These are phyloP conservation scores for Zopfia rhizophila DNA, from an alignment of 2,329 filamentous ascomycete genomes.

Conservation along the genomic window DNA sequence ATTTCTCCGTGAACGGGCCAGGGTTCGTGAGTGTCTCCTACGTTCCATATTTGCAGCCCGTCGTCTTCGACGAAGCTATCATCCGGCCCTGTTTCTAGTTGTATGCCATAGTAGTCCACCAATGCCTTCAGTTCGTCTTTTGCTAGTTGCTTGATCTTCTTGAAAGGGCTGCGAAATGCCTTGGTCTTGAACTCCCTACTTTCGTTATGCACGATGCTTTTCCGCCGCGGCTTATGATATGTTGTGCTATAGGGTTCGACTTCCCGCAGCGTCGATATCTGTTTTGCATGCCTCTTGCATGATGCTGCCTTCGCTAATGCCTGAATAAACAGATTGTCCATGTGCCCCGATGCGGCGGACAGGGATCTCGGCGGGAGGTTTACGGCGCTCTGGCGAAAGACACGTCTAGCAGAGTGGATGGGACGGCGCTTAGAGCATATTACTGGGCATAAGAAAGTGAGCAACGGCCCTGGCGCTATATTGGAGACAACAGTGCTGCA, in stretches of 20 bases:
- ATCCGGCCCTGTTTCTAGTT: constrained; percentile 29
- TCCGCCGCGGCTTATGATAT: constrained; percentile 31
- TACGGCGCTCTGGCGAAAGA: constrained; percentile 31
- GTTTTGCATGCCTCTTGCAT: constrained; percentile 61
- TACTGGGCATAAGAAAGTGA: constrained; percentile 47
- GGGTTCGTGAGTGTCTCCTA: constrained; percentile 44
- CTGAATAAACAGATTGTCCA: constrained; percentile 65
- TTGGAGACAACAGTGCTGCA: constrained; percentile 60
- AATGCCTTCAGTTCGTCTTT: constrained; percentile 58
- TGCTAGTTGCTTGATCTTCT: constrained; percentile 44
- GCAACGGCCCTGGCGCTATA: constrained; percentile 48
- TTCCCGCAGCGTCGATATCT: constrained; percentile 32
- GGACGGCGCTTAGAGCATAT: not conserved
- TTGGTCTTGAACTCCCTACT: constrained; percentile 20
- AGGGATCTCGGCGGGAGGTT: constrained; percentile 18
- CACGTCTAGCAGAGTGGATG: constrained; percentile 19
- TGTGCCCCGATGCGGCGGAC: constrained; percentile 43
- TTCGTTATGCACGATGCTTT: constrained; percentile 20
- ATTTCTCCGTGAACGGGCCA: constrained; percentile 48
- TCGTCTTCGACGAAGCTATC: constrained; percentile 47
- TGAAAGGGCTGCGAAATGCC: constrained; percentile 29
- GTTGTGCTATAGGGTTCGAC: constrained; percentile 8
- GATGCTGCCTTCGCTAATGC: constrained; percentile 64
- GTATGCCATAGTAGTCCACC: constrained; percentile 58
- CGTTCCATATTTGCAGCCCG: constrained; percentile 41